These are phyloP conservation scores for Tephrocybe sp. DNA, from an alignment of 768 basidiomycete species.

Conservation along the genomic window DNA sequence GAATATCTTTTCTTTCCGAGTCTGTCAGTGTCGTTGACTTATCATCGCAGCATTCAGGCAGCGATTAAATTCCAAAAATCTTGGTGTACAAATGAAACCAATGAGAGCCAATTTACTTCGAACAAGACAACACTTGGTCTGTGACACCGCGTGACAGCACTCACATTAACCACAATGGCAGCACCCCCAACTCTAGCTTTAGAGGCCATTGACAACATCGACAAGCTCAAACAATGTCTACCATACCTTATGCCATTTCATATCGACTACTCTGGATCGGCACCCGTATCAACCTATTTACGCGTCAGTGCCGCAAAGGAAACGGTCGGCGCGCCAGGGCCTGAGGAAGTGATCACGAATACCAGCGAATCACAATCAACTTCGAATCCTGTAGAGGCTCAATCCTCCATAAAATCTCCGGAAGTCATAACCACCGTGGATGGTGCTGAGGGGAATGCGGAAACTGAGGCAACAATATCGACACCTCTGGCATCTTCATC, in stretches of 20 bases:
- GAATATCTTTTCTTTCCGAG: too few species aligned
- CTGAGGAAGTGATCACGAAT: neutral
- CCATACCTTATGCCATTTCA: slow-evolving; percentile 86
- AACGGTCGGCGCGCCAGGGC: slow-evolving; percentile 23
- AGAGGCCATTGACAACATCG: neutral
- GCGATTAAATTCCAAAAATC: too few species aligned
- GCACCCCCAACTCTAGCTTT: slow-evolving; percentile 6
- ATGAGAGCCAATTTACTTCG: too few species aligned
- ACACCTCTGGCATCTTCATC: slow-evolving; percentile 5
- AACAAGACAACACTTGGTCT: neutral
- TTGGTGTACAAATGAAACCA: too few species aligned
- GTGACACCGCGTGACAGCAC: slow-evolving; percentile 1
- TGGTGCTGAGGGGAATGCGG: neutral
- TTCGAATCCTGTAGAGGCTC: neutral
- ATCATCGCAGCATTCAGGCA: too few species aligned
- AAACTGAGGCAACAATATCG: neutral
- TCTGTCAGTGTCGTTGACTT: too few species aligned
- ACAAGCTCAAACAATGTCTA: slow-evolving; percentile 29
- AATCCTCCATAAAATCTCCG: neutral
- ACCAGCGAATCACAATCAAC: slow-evolving; percentile 7
- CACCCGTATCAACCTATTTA: slow-evolving; percentile 75
- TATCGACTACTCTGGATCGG: slow-evolving; percentile 65
- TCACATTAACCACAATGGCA: slow-evolving; percentile 8
- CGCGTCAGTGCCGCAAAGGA: slow-evolving; percentile 44
- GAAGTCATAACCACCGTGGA: neutral